These are phyloP conservation scores for Leccinum solheimii DNA, from an alignment of 1,284 basidiomycete genomes.

Conservation along the genomic window DNA sequence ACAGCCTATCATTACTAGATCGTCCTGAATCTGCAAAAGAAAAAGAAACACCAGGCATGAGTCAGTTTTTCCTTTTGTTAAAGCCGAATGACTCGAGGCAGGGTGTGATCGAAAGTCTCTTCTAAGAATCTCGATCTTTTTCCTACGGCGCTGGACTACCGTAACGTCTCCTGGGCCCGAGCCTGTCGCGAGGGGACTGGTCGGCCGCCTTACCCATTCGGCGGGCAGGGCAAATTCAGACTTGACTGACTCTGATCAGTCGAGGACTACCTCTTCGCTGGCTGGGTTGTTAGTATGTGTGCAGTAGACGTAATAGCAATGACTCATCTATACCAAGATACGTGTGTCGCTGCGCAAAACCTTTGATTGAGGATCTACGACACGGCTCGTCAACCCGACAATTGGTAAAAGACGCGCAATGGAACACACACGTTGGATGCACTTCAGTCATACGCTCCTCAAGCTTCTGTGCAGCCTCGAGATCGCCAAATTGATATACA, in stretches of 20 bases:
- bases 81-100: too few relatives aligned
- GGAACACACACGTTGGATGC: constrained; percentile 64
- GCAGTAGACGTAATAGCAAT: constrained; percentile 59
- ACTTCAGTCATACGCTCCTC: constrained; percentile 87
- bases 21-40: too few relatives aligned
- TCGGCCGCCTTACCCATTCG: constrained; percentile 50
- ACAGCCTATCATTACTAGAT: too few relatives aligned
- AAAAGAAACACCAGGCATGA: too few relatives aligned
- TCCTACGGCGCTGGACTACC: constrained; percentile 51
- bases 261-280: constrained; percentile 25
- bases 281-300: constrained; percentile 28
- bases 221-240: constrained; percentile 45
- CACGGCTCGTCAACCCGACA: not conserved
- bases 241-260: constrained; percentile 31
- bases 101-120: too few relatives aligned
- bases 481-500: constrained; percentile 93
- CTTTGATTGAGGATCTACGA: constrained; percentile 84
- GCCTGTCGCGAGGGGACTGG: constrained; percentile 52
- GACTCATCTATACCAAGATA: constrained; percentile 81
- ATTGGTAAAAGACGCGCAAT: not conserved
- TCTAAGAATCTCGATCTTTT: constrained; percentile 36
- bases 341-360: constrained; percentile 86
- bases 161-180: constrained; percentile 46
- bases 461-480: constrained; percentile 86
- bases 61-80: too few relatives aligned